Conservation (phyloP, 2,329 filamentous ascomycete species). For the Cercospora beticola region DNA sequence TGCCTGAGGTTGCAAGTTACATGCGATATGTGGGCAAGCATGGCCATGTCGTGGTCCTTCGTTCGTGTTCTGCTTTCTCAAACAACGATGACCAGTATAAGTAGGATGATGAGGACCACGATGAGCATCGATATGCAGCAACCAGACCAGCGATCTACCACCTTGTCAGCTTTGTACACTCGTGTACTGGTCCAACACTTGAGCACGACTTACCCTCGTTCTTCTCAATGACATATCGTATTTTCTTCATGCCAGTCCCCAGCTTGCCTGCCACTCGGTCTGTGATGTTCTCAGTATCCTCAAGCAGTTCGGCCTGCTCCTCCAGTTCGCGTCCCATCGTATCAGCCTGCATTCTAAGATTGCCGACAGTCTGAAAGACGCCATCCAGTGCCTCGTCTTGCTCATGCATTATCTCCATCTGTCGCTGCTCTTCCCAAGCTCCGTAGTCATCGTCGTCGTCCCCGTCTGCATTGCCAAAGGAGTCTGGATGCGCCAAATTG, state of each 20-base stretch:
- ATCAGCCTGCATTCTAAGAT: slow-evolving; percentile 83
- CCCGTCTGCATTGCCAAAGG: slow-evolving; percentile 48
- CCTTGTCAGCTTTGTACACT: slow-evolving; percentile 19
- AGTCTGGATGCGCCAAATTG: slow-evolving; percentile 58
- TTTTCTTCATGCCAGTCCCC: slow-evolving; percentile 80
- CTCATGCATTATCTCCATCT: slow-evolving; percentile 87
- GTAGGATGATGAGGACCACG: slow-evolving; percentile 78
- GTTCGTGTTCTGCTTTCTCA: slow-evolving; percentile 41
- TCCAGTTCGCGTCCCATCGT: slow-evolving; percentile 96
- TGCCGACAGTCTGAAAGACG: slow-evolving; percentile 90
- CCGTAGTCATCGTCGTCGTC: slow-evolving; percentile 61
- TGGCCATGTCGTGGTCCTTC: background rate
- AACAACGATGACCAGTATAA: slow-evolving; percentile 72
- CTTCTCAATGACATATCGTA: slow-evolving; percentile 77
- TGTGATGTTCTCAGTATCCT: slow-evolving; percentile 78
- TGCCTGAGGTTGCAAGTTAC: slow-evolving; percentile 4
- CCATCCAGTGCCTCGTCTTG: slow-evolving; percentile 92
- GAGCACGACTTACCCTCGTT: slow-evolving; percentile 74
- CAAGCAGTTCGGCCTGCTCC: slow-evolving; percentile 87
- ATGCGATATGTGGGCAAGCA: background rate
- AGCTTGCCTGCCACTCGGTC: slow-evolving; percentile 85
- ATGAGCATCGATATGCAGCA: slow-evolving; percentile 91
- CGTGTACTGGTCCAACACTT: background rate
- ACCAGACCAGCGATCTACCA: slow-evolving; percentile 67
- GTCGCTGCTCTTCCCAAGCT: slow-evolving; percentile 78